Conservation (phyloP, 2,329 filamentous ascomycete species). For the Hypoxylon sp. region DNA sequence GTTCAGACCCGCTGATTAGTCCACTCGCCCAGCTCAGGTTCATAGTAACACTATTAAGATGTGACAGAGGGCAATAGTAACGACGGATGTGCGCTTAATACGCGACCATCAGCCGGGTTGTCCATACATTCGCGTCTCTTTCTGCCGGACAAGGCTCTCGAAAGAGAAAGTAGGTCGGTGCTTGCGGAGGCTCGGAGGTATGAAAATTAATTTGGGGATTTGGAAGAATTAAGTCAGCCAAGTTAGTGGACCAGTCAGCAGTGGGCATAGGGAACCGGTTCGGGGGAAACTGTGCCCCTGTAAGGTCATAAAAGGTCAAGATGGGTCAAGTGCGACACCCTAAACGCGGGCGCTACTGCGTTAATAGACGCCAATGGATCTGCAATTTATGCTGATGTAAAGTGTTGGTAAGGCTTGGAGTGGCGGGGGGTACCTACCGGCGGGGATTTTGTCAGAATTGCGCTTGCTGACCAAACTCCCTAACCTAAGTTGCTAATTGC, state of each 20-base stretch:
- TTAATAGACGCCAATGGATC: conserved; percentile 3
- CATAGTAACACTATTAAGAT: background rate
- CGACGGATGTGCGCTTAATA: background rate
- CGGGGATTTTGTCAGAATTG: conserved; percentile 32
- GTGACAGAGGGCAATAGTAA: conserved; percentile 1
- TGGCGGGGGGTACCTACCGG: conserved; percentile 27
- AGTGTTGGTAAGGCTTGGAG: conserved; percentile 49
- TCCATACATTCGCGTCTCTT: conserved; percentile 16
- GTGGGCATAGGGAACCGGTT: conserved; percentile 32
- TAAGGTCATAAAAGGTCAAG: background rate
- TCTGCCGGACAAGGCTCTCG: conserved; percentile 38
- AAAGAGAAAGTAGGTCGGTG: conserved; percentile 33
- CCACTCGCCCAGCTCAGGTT: background rate
- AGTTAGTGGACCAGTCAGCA: conserved; percentile 42
- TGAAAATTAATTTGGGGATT: conserved; percentile 39
- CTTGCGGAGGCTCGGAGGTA: conserved; percentile 24
- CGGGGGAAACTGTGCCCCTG: conserved; percentile 23
- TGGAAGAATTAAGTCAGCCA: conserved; percentile 48
- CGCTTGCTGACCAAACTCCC: conserved; percentile 27
- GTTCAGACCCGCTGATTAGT: background rate
- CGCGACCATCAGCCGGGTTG: conserved; percentile 12
- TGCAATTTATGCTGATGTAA: conserved; percentile 49
- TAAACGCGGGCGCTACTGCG: conserved; percentile 41
- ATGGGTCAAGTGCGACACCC: conserved; percentile 29
- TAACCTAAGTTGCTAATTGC: background rate